A percentile compares a stretch with the other conserved stretches of the same genome.
Evolutionary conservation across 179 eudicot species (phyloP).

Genomic region (Patellifolia procumbens): DNA sequence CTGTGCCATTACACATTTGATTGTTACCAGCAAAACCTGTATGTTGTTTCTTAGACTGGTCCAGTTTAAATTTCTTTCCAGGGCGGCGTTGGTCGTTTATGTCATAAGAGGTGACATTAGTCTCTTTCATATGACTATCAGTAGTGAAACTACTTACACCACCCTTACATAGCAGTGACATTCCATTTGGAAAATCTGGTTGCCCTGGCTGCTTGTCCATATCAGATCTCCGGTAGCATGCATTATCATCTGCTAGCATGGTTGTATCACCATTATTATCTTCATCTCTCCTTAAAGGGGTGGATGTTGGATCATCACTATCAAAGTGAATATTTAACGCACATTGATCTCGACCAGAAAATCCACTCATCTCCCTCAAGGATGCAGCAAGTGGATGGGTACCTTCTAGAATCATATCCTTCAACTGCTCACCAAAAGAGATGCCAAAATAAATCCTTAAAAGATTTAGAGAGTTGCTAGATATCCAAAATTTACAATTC

Average conservation of each 20-base stretch:
- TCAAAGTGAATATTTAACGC: conserved; percentile 14
- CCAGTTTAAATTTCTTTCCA: conserved; percentile 43
- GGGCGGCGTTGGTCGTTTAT: conserved; percentile 30
- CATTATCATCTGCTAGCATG: conserved; percentile 18
- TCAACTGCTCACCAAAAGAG: conserved; percentile 46
- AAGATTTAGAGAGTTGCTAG: not conserved
- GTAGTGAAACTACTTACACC: conserved; percentile 19
- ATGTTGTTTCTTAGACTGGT: conserved; percentile 25
- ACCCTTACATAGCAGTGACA: conserved; percentile 31
- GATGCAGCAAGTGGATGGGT: conserved; percentile 40
- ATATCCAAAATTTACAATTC: no score
- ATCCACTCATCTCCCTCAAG: conserved; percentile 46
- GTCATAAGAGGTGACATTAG: conserved; percentile 1
- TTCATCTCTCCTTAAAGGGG: conserved; percentile 13
- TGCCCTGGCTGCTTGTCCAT: conserved; percentile 15
- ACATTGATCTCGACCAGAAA: conserved; percentile 27
- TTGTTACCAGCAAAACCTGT: conserved; percentile 24
- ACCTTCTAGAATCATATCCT: conserved; percentile 54
- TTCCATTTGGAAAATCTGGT: conserved; percentile 22
- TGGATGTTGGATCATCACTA: conserved; percentile 25
- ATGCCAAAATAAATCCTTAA: not conserved
- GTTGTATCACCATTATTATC: not conserved
- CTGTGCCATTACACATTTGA: conserved; percentile 17
- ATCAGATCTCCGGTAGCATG: conserved; percentile 18
- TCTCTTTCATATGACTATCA: conserved; percentile 20